Evolutionary conservation across 1,284 basidiomycete species (phyloP).

Genomic region (Ganoderma boninense): DNA sequence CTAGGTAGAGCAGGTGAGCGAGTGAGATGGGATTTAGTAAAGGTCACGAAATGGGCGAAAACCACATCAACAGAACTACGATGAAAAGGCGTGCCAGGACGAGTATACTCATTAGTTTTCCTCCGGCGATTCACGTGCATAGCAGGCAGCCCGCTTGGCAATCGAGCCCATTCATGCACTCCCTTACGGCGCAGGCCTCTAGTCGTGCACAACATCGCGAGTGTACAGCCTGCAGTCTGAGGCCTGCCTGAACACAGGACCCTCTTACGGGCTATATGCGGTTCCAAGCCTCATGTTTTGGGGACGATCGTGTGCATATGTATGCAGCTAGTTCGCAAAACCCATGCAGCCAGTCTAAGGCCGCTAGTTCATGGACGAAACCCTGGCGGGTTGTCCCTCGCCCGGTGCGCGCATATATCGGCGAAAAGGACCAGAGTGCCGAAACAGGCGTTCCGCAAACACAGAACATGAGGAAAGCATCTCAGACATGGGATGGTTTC

Average conservation of each 20-base stretch:
- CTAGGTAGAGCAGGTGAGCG: constrained; percentile 49
- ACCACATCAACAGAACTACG: no score
- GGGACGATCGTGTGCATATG: background rate
- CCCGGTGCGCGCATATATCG: background rate
- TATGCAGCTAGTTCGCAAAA: background rate
- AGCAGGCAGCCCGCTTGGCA: no score
- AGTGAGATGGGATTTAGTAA: no score
- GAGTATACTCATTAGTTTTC: no score
- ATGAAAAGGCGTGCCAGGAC: no score
- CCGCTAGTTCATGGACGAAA: background rate
- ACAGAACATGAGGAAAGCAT: background rate
- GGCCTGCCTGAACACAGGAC: background rate
- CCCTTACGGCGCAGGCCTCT: no score
- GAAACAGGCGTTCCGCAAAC: background rate
- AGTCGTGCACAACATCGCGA: background rate
- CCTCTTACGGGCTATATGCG: background rate
- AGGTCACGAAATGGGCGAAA: no score
- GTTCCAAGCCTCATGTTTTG: background rate
- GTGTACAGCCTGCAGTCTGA: no score
- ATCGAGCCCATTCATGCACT: no score
- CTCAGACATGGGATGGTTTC: background rate
- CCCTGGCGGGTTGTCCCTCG: background rate
- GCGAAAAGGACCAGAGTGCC: background rate
- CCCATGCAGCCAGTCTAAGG: background rate
- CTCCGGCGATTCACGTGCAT: no score